Evolutionary conservation across 768 basidiomycete species (phyloP), one percentile per base, ranked within the genome.

Genomic region (Lanmaoa pseudosensibilis): DNA sequence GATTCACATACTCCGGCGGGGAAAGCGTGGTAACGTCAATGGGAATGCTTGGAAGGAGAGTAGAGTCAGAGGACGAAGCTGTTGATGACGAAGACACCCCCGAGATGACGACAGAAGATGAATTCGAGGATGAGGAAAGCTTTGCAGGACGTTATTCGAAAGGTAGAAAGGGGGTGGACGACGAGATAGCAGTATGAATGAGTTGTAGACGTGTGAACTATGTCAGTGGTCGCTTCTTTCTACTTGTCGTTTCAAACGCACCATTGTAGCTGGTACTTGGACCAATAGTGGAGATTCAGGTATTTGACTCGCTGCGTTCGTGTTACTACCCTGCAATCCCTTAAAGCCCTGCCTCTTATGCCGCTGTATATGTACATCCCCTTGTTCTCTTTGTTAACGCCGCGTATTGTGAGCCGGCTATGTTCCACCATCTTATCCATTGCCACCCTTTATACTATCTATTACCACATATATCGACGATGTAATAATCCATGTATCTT

Each of bases 1-100:
- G 96, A 19, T 98, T 98, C 79, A 95, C 90, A 9, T 92, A 87
- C 68, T 85, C 84, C 30, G 89, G 88, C 48, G 86, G 85, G 25
- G 87, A 89, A 75, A 86, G 84, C 54, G 71, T 89, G 32, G 69
- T 78, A 6, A 77, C 74, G 12, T 73, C 77, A n/a, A 73, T 74
- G 50, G 79, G 79, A 7, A 63, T 76, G 41, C 65, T 79, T 49
- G 68, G 72, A 52, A 60, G 64, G 63, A 61, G 69, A 39, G 38
- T 36, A 25, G 69, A 66, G 4, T 51, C 55, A n/a, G 76, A 78
- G n/a, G 74, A 74, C 7, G 71, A 73, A 37, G 75, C 67, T 50
- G 76, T 82, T 27, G 82, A 79, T 13, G 83, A 84, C 9, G 80
- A 82, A 25, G 83, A 84, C 43, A 64, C 59, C 1, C 59, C 65